Conservation (phyloP, 164 flowering plant genomes). For the Liquidambar formosana region DNA sequence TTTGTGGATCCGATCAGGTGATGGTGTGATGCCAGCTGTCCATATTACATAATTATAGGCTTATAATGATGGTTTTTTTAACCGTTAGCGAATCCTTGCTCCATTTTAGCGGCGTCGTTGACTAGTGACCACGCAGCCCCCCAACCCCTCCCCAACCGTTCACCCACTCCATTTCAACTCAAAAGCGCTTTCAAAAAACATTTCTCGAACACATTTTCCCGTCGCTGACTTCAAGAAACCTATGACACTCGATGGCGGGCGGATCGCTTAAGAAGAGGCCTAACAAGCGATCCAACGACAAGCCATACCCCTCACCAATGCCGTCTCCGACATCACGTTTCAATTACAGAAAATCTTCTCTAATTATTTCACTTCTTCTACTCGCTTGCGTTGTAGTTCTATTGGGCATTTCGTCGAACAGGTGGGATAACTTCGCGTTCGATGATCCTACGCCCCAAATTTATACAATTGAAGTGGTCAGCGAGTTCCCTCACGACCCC, state of each 20-base stretch:
- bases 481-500: conserved; percentile 79
- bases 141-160: no score
- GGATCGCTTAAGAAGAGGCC: conserved; percentile 13
- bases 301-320: conserved; percentile 5
- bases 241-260: not conserved
- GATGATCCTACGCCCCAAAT: not conserved
- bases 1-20: no score
- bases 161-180: no score
- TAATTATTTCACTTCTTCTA: not conserved
- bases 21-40: no score
- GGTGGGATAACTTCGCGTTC: conserved; percentile 2
- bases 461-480: conserved; percentile 35
- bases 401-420: conserved; percentile 20
- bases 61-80: no score
- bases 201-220: no score
- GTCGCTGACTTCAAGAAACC: no score
- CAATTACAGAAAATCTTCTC: not conserved
- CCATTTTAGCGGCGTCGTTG: no score
- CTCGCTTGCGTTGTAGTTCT: not conserved
- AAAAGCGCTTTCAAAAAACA: no score
- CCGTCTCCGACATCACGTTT: conserved; percentile 4
- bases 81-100: no score
- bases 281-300: conserved; percentile 9
- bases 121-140: no score
- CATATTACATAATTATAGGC: no score